phyloP scores from a whole-genome alignment of 208 protist genomes.

The Herpetomonas tarakana region DNA sequence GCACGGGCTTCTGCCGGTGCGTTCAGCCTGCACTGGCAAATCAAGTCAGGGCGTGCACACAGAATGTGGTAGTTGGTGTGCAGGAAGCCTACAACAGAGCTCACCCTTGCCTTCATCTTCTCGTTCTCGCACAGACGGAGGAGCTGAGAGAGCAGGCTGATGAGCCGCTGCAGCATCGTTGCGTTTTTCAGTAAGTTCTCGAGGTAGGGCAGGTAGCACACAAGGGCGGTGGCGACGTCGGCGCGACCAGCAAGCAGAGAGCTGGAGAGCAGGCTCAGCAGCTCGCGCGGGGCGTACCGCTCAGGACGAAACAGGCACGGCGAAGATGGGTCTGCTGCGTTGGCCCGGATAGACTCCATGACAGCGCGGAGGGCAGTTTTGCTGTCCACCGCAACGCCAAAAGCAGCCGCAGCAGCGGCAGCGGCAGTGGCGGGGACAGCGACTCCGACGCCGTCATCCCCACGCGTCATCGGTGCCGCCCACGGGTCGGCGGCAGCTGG shows the following conservation, averaged over 20 bases:
- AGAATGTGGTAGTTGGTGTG: constrained; percentile 62
- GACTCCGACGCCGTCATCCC: not conserved
- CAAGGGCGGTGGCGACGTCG: constrained; percentile 44
- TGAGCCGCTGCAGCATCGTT: constrained; percentile 39
- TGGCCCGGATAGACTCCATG: constrained; percentile 43
- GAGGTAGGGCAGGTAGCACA: constrained; percentile 69
- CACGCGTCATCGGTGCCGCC: no score
- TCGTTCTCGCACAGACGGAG: not conserved
- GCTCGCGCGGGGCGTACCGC: constrained; percentile 54
- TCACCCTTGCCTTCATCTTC: constrained; percentile 10
- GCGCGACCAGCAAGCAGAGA: constrained; percentile 42
- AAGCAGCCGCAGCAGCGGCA: constrained; percentile 22
- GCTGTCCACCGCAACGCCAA: not conserved
- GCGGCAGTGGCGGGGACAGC: constrained; percentile 39
- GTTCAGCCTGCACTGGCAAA: constrained; percentile 74
- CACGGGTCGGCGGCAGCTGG: not conserved
- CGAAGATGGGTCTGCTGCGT: constrained; percentile 9
- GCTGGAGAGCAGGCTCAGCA: constrained; percentile 64
- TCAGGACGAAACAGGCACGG: constrained; percentile 37
- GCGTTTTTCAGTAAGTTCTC: constrained; percentile 41
- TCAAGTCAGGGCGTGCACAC: constrained; percentile 35
- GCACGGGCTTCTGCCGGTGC: constrained; percentile 13
- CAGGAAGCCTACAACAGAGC: constrained; percentile 49
- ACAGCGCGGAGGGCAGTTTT: constrained; percentile 27
- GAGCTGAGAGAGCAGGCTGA: constrained; percentile 36